These are phyloP conservation scores for Teunomyces atbi DNA, from an alignment of 805 yeast genomes.

Conservation along the genomic window DNA sequence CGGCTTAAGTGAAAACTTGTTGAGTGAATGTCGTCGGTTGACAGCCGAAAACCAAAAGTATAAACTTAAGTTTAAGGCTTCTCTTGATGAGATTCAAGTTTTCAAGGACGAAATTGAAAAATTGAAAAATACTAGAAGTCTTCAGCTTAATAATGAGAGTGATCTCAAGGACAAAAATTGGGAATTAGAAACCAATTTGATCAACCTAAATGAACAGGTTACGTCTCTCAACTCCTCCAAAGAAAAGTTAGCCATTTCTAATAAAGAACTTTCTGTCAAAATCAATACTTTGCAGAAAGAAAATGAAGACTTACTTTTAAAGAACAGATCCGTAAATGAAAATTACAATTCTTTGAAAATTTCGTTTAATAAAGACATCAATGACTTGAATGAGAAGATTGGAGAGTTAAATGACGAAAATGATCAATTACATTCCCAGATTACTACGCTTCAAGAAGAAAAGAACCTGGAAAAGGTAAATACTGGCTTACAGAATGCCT, in stretches of 20 bases:
- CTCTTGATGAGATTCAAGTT: conserved; percentile 43
- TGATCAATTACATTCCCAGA: conserved; percentile 49
- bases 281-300: conserved; percentile 38
- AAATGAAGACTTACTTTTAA: conserved; percentile 45
- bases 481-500: background rate
- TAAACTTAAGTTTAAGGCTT: conserved; percentile 40
- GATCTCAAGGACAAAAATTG: conserved; percentile 58
- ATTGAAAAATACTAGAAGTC: conserved; percentile 32
- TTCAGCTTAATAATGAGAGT: conserved; percentile 44
- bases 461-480: conserved; percentile 5
- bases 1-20: conserved; percentile 68
- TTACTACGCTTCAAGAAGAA: conserved; percentile 18
- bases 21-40: conserved; percentile 67
- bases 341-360: conserved; percentile 37
- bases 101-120: conserved; percentile 34
- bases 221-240: conserved; percentile 39
- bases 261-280: conserved; percentile 33
- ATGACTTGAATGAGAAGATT: conserved; percentile 50
- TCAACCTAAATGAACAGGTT: conserved; percentile 43
- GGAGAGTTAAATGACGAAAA: conserved; percentile 68
- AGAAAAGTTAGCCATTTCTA: conserved; percentile 31
- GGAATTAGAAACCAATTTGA: conserved; percentile 59
- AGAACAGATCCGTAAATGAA: conserved; percentile 39
- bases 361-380: conserved; percentile 41
- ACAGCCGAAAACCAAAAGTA: conserved; percentile 59